Base-by-base conservation (phyloP, 441 rosid species). In the Croton setiger region DNA sequence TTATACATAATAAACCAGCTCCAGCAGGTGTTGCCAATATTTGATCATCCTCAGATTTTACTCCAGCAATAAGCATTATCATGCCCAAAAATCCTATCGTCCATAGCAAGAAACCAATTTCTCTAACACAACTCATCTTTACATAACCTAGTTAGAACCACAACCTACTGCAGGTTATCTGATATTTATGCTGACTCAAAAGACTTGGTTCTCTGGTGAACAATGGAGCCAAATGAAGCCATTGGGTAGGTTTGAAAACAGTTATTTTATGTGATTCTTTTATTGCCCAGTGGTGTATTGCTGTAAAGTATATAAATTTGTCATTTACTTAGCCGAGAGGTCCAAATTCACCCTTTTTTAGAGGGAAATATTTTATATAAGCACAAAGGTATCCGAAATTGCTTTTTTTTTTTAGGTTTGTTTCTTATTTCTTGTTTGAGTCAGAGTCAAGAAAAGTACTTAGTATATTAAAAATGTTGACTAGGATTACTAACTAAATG, bases 1-100 rank as follows among this genome's bases (percentile, higher is more conserved):
- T 85, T 69, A 87, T 79, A 76, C 92, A 85, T 1, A 87, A 45
- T 49, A 80, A 11, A 62, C 83, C 81, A n/a, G 78, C n/a, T 17
- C 74, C 41, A 13, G 74, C 41, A 36, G 82, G 79, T 2, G 47
- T 63, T 62, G 57, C 79, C 37, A 27, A 27, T 27, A 59, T 47
- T 66, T 67, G 77, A n/a, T 70, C 69, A n/a, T 47, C 67, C 12
- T 62, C 75, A 6, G 80, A 66, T 54, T 72, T 71, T 27, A n/a
- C 72, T 44, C 66, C 52, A 14, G 75, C 62, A 37, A 76, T 18
- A 74, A 78, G 55, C 66, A 79, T 20, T 67, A 74, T 27, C 31
- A 27, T 63, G 9, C 43, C 71, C 47, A 68, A 20, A 37, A 78
- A 7, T 27, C 70, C 76, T 7, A 68, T 15, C 57, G 45, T 66